phyloP scores from a whole-genome alignment of 2,329 filamentous ascomycete genomes.

The Cercospora sp. region DNA sequence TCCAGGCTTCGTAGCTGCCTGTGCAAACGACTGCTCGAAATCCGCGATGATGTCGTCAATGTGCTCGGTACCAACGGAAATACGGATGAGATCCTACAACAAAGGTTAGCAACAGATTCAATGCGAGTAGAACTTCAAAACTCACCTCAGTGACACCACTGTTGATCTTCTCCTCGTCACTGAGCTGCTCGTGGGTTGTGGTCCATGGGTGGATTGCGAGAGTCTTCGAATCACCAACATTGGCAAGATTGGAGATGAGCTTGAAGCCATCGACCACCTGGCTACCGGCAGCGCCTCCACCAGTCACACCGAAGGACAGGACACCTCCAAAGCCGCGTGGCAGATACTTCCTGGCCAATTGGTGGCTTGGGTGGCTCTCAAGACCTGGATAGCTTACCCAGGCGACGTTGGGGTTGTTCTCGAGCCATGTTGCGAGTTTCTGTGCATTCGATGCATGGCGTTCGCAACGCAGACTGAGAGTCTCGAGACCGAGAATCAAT shows the following conservation, averaged over 20 bases:
- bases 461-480: conserved; percentile 81
- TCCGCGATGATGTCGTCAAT: conserved; percentile 97
- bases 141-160: conserved; percentile 69
- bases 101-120: conserved; percentile 21
- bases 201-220: conserved; percentile 93
- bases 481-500: conserved; percentile 85
- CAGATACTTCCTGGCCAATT: conserved; percentile 82
- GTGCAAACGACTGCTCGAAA: conserved; percentile 85
- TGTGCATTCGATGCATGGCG: conserved; percentile 83
- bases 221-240: conserved; percentile 94
- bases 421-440: conserved; percentile 76
- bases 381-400: conserved; percentile 96
- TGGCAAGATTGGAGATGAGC: conserved; percentile 92
- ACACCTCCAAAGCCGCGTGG: conserved; percentile 84
- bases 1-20: conserved; percentile 49
- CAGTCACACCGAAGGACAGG: conserved; percentile 89
- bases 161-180: conserved; percentile 73
- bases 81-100: conserved; percentile 78
- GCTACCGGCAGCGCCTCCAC: conserved; percentile 77
- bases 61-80: conserved; percentile 93
- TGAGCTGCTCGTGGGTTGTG: conserved; percentile 91
- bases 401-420: conserved; percentile 77
- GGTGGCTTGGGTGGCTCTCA: conserved; percentile 76
- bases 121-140: background rate
- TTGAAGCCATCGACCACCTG: conserved; percentile 93